Evolutionary conservation across 177 flowering plant genomes (phyloP), one percentile per base, ranked within the genome.

Genomic region (Vitis hybrid): DNA sequence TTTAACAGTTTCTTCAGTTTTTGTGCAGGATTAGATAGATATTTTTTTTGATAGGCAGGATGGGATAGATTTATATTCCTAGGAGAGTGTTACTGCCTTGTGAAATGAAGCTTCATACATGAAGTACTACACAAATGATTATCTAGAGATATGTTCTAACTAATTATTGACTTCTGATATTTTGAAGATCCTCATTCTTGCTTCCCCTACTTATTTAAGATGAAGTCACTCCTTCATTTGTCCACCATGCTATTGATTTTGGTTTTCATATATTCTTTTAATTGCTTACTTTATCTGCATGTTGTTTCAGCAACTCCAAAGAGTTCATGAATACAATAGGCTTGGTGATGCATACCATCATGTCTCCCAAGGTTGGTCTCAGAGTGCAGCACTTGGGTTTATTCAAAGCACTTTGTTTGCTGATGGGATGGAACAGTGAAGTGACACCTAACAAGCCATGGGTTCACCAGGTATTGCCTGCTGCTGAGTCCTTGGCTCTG

Each of bases 311-410:
- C n/a, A n/a, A n/a, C n/a, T n/a, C 78, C 24, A 71, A 67, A 62
- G 77, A 70, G 60, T 80, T 76, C 57, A 18, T 46, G 48, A 72
- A 72, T 63, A 65, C 80, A 52, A 15, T 27, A 24, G 52, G 76
- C 64, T 74, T 83, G 71, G 83, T 72, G 5, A 57, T 27, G 62
- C 86, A 83, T 66, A 70, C 82, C 24, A 65, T 61, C 68, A 49
- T 11, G 11, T 69, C 69, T 65, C 27, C 13, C 5, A 72, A 49
- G 56, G 65, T 57, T 70, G 75, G 72, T 2, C n/a, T 50, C 8
- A 74, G 79, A 64, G 72, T 65, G 24, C 75, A 73, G 32, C 87
- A 83, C 72, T 69, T 81, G 74, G 87, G 84, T 24, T 77, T 81
- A 17, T 79, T 79, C 35, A 81, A 57, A 79, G 84, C 87, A 49